Evolutionary conservation across 331 rosid genomes (phyloP).

Genomic region (Dryas integrifolia): DNA sequence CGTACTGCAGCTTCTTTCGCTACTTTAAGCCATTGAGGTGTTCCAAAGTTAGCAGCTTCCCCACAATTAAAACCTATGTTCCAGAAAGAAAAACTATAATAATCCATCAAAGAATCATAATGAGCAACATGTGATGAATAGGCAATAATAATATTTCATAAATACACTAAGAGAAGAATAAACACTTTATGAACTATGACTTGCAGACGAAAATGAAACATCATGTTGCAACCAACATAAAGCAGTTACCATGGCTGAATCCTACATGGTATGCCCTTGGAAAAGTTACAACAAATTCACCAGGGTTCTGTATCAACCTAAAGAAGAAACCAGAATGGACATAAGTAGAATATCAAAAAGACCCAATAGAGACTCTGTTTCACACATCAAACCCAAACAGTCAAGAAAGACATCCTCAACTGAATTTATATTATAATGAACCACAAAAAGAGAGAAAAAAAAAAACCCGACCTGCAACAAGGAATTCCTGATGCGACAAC

Average conservation of each 20-base stretch:
- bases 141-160: neutral
- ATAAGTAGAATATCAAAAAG: conserved; percentile 36
- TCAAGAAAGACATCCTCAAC: neutral
- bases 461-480: conserved; percentile 80
- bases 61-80: conserved; percentile 90
- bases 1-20: conserved; percentile 98
- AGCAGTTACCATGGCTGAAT: conserved; percentile 97
- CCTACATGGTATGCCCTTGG: conserved; percentile 99
- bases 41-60: conserved; percentile 99
- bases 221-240: conserved; percentile 24
- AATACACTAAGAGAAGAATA: neutral
- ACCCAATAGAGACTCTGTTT: conserved; percentile 17
- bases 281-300: conserved; percentile 98
- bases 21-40: conserved; percentile 91
- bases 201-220: neutral
- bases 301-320: conserved; percentile 98
- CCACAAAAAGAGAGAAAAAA: neutral
- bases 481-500: conserved; percentile 82
- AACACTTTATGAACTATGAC: neutral
- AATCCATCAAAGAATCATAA: conserved; percentile 21
- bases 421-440: neutral
- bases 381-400: conserved; percentile 31
- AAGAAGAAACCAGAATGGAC: conserved; percentile 31
- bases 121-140: conserved; percentile 7
- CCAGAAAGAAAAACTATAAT: conserved; percentile 16